These are phyloP conservation scores for Xylariomycetidae sp. DNA, from an alignment of 2,329 filamentous ascomycete genomes.

Conservation along the genomic window DNA sequence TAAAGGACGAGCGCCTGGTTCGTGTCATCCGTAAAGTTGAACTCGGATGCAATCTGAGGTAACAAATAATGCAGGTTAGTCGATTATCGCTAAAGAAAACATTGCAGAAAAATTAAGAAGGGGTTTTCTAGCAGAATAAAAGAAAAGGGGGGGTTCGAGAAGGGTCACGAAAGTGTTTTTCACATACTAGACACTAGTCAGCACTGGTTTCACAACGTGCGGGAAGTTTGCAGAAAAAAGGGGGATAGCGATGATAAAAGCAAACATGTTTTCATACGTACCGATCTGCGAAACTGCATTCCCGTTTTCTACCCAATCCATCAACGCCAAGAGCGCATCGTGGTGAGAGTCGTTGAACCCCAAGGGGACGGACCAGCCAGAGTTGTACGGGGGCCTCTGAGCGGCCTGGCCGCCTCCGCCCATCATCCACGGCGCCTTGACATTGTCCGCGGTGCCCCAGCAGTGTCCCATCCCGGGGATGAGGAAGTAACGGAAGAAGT, in stretches of 20 bases:
- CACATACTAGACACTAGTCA: too few species aligned
- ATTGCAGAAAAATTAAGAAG: too few species aligned
- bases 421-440: slow-evolving; percentile 28
- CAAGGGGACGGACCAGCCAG: slow-evolving; percentile 20
- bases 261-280: too few species aligned
- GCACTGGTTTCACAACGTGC: too few species aligned
- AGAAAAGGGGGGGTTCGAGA: too few species aligned
- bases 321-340: slow-evolving; percentile 4
- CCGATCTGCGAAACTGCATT: background rate
- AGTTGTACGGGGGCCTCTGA: slow-evolving; percentile 23
- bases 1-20: slow-evolving; percentile 26
- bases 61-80: too few species aligned
- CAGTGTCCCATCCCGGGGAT: slow-evolving; percentile 44
- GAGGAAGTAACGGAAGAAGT: slow-evolving; percentile 42
- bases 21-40: slow-evolving; percentile 20
- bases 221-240: too few species aligned
- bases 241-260: too few species aligned
- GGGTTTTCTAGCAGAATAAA: too few species aligned
- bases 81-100: too few species aligned
- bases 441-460: slow-evolving; percentile 16
- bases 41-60: slow-evolving; percentile 26
- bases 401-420: slow-evolving; percentile 22
- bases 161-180: too few species aligned
- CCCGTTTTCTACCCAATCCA: background rate
- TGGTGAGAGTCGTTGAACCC: slow-evolving; percentile 19